phyloP scores from a whole-genome alignment of 495 filamentous ascomycete species.

The Aspergillus olivimuriae region DNA sequence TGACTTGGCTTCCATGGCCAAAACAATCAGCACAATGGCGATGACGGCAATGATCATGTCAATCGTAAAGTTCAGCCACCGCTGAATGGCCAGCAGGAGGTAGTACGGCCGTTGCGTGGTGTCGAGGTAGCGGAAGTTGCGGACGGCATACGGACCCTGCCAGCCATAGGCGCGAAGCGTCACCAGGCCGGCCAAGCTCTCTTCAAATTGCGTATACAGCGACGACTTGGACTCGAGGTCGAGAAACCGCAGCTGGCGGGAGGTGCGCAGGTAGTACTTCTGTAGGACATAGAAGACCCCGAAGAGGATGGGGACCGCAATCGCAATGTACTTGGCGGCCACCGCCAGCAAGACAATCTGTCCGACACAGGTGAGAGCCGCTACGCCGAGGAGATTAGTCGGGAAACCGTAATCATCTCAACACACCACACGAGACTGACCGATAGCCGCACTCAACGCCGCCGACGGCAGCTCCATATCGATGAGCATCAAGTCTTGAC shows the following conservation, averaged over 20 bases:
- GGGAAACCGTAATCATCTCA: not conserved
- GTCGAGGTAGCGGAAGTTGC: slow-evolving; percentile 49
- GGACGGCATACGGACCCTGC: slow-evolving; percentile 36
- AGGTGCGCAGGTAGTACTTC: slow-evolving; percentile 57
- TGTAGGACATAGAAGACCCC: slow-evolving; percentile 48
- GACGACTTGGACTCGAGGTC: slow-evolving; percentile 58
- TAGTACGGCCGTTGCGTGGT: slow-evolving; percentile 54
- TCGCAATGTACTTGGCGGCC: slow-evolving; percentile 42
- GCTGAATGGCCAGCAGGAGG: slow-evolving; percentile 48
- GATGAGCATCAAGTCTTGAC: slow-evolving; percentile 54
- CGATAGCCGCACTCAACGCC: slow-evolving; percentile 42
- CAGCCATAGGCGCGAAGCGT: slow-evolving; percentile 56
- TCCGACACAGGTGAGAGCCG: slow-evolving; percentile 39
- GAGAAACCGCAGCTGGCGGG: slow-evolving; percentile 55
- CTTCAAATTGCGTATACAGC: slow-evolving; percentile 53
- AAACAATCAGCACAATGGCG: slow-evolving; percentile 41
- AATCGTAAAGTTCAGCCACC: slow-evolving; percentile 47
- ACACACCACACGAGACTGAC: slow-evolving; percentile 15
- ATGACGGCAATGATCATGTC: slow-evolving; percentile 43
- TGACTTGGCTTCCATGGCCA: slow-evolving; percentile 40
- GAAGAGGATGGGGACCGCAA: slow-evolving; percentile 44
- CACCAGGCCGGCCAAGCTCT: slow-evolving; percentile 41
- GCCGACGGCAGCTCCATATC: slow-evolving; percentile 50
- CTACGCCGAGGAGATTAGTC: slow-evolving; percentile 2
- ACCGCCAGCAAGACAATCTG: slow-evolving; percentile 47